phyloP scores from a whole-genome alignment of 306 rosid genomes.

The Vigna nakashimae region DNA sequence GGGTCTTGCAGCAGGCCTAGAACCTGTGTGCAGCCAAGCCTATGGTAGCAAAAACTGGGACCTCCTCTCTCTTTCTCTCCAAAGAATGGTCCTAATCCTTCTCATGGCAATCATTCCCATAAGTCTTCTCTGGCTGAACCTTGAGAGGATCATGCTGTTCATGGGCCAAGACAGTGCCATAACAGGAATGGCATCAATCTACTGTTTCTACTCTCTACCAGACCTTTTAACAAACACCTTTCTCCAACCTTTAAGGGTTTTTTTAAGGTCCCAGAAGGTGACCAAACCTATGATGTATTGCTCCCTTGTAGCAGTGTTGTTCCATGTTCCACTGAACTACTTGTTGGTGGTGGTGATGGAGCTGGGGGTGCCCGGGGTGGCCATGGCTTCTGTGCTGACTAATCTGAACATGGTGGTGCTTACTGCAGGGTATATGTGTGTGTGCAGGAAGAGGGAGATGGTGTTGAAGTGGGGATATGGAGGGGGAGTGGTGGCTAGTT shows the following conservation, averaged over 20 bases:
- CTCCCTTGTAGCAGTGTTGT: conserved; percentile 68
- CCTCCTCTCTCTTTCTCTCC: conserved; percentile 73
- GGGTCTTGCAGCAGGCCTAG: conserved; percentile 92
- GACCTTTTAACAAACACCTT: conserved; percentile 80
- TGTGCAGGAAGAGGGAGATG: conserved; percentile 50
- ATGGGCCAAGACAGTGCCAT: conserved; percentile 80
- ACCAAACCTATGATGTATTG: conserved; percentile 93
- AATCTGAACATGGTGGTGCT: conserved; percentile 77
- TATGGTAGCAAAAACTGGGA: conserved; percentile 82
- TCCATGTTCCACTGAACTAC: conserved; percentile 79
- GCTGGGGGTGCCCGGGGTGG: conserved; percentile 85
- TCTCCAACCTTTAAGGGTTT: conserved; percentile 79
- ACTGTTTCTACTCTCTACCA: conserved; percentile 80
- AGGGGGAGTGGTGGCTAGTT: conserved; percentile 31
- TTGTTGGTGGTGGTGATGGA: conserved; percentile 58
- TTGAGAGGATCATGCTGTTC: conserved; percentile 70
- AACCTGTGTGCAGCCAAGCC: conserved; percentile 93
- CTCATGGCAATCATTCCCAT: conserved; percentile 74
- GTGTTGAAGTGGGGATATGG: conserved; percentile 54
- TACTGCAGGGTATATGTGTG: conserved; percentile 70
- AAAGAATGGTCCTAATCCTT: conserved; percentile 85
- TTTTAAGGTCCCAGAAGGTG: conserved; percentile 75
- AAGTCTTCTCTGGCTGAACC: conserved; percentile 74
- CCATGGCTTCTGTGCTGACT: conserved; percentile 85
- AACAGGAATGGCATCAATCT: conserved; percentile 72